A percentile compares a stretch with the other conserved stretches of the same genome.
These are phyloP conservation scores for Mycena crocata DNA, from an alignment of 768 basidiomycete species.

Conservation along the genomic window DNA sequence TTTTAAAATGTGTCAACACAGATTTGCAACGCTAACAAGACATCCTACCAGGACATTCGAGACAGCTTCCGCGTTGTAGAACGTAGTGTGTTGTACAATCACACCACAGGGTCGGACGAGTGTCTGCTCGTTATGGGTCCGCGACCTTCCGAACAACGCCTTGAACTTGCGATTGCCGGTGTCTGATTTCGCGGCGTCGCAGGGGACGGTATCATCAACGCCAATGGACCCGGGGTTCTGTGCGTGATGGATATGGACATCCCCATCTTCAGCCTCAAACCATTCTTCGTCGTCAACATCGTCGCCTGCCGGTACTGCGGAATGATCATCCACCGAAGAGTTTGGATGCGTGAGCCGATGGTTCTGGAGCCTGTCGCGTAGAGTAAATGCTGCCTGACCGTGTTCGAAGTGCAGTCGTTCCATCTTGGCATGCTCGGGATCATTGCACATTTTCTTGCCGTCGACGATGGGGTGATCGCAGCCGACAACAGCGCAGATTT, in stretches of 20 bases:
- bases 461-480: slow-evolving; percentile 24
- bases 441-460: slow-evolving; percentile 15
- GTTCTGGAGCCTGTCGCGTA: neutral
- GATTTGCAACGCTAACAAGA: no score
- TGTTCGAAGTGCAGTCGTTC: slow-evolving; percentile 12
- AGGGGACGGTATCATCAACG: slow-evolving; percentile 12
- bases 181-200: slow-evolving; percentile 12
- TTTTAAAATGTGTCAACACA: neutral
- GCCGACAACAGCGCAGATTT: slow-evolving; percentile 27
- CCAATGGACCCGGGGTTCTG: slow-evolving; percentile 27
- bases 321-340: neutral
- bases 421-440: slow-evolving; percentile 21
- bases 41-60: slow-evolving; percentile 19
- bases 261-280: slow-evolving; percentile 16
- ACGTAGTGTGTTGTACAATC: slow-evolving; percentile 30
- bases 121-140: slow-evolving; percentile 36
- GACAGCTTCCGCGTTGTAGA: slow-evolving; percentile 33
- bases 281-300: slow-evolving; percentile 25
- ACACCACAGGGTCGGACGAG: slow-evolving; percentile 35
- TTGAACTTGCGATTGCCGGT: slow-evolving; percentile 21
- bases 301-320: neutral
- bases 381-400: neutral
- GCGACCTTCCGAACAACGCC: slow-evolving; percentile 25
- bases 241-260: slow-evolving; percentile 2
- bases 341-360: neutral